Percentiles rank a stretch among this genome's conserved stretches.
phyloP scores from a whole-genome alignment of 108 stramenopile genomes.

The Conticribra weissflogii region DNA sequence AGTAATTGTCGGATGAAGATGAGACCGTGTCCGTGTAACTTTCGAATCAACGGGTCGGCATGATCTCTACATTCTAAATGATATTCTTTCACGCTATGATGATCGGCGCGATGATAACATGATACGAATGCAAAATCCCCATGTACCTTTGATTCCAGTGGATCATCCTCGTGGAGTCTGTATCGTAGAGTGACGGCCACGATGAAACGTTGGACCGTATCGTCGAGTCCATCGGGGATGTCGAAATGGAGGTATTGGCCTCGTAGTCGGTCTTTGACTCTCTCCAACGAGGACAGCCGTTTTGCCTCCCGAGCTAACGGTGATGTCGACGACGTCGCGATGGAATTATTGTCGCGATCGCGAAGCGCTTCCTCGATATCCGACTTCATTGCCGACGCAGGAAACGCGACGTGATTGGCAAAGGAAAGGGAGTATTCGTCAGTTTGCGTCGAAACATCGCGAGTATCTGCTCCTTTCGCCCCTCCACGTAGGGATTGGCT shows the following conservation, averaged over 20 bases:
- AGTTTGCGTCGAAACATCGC: too few relatives aligned
- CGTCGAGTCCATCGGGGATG: conserved; percentile 32
- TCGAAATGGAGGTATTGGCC: conserved; percentile 34
- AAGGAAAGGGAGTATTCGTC: too few relatives aligned
- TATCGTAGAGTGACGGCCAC: conserved; percentile 22
- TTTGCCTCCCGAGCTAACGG: conserved; percentile 10
- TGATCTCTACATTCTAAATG: conserved; percentile 4
- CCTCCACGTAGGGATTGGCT: too few relatives aligned
- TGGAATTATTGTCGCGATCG: not conserved
- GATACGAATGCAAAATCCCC: conserved; percentile 5
- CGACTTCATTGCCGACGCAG: too few relatives aligned
- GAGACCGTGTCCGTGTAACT: conserved; percentile 11
- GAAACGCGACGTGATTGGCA: too few relatives aligned
- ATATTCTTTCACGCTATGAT: conserved; percentile 3
- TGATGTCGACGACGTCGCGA: not conserved
- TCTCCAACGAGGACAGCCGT: conserved; percentile 1
- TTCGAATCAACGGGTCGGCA: conserved; percentile 23
- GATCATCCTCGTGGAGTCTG: conserved; percentile 2
- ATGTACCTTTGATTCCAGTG: conserved; percentile 12
- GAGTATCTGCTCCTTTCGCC: too few relatives aligned
- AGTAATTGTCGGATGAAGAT: conserved; percentile 37
- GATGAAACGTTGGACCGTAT: conserved; percentile 23
- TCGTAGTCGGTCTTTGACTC: conserved; percentile 5
- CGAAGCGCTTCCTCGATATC: not conserved
- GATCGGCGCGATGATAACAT: not conserved